Base-by-base conservation (phyloP, 139 green algal species). In the Nannochloris sp. region DNA sequence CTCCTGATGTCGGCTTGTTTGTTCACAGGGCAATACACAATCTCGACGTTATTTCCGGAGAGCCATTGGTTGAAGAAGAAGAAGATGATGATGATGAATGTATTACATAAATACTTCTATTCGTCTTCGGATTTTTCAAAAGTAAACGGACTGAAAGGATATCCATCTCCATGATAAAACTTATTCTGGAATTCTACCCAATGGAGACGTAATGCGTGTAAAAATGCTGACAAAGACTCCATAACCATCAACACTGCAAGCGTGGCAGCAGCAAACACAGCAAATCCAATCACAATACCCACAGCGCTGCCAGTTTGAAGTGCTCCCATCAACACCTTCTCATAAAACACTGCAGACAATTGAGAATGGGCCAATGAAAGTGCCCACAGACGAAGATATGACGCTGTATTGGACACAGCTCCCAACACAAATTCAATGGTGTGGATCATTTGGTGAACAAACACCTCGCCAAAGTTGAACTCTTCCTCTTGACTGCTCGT, bases 341-440 rank as follows among this genome's bases (percentile, higher is more conserved):
- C 93, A 66, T 93, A 98, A 69, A 95, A 95, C 21, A 96, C 89
- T 11, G 87, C 81, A 7, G 76, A 88, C 67, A 98, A 81, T 80
- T 97, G 89, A 2, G 84, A 88, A 83, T 99, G 93, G 23, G 93
- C 93, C 51, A 99, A 81, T 0, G 85, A 90, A 25, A 98, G 83
- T 14, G 93, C 93, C 93, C 93, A 98, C 59, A 98, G 83, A 24
- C 93, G 90, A 61, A 98, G 81, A 76, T 98, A 98, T n/a, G 81
- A 93, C 23, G 93, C 93, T 6, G 93, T 98, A 84, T 98, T 98
- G 67, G 84, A 95, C n/a, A 98, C 87, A 19, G 93, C 91, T 5
- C 93, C 93, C 69, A 98, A 84, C 61, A 97, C 92, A 74, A 98
- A 98, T 83, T 98, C 93, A 36, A 98, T 97, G 14, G 93, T 96